Evolutionary conservation across 495 filamentous ascomycete species (phyloP).

Genomic region (Corynascus novoguineensis): DNA sequence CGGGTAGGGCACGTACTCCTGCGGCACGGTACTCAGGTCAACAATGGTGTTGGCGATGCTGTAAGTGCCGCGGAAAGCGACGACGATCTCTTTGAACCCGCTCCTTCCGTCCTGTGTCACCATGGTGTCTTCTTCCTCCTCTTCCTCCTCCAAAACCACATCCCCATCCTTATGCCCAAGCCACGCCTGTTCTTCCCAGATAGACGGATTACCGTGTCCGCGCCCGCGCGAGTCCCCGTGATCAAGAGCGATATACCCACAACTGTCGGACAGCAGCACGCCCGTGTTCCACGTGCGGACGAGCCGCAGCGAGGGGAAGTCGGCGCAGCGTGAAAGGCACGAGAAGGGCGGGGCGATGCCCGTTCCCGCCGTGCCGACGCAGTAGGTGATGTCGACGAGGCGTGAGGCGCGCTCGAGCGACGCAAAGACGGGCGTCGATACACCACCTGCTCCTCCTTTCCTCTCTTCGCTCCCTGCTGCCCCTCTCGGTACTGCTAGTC

Average conservation of each 20-base stretch:
- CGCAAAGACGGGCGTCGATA: conserved; percentile 53
- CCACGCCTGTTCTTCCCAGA: conserved; percentile 16
- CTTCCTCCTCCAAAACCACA: background rate
- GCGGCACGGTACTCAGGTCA: conserved; percentile 81
- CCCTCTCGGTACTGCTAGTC: too few species aligned
- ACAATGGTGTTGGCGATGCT: conserved; percentile 83
- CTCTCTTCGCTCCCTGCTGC: too few species aligned
- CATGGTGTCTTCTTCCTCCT: too few species aligned
- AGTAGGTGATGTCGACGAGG: conserved; percentile 92
- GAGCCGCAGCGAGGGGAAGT: conserved; percentile 74
- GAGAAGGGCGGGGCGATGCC: conserved; percentile 77
- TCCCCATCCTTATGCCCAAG: background rate
- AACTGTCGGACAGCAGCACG: conserved; percentile 78
- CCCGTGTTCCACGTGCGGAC: conserved; percentile 88
- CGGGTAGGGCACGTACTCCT: conserved; percentile 85
- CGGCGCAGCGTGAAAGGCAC: conserved; percentile 74
- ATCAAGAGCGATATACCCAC: conserved; percentile 86
- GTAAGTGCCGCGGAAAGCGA: conserved; percentile 96
- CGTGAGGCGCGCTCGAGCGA: conserved; percentile 81
- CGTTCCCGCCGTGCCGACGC: conserved; percentile 71
- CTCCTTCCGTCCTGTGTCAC: too few species aligned
- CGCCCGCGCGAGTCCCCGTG: conserved; percentile 41
- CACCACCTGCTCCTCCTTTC: background rate
- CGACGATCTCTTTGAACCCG: conserved; percentile 61
- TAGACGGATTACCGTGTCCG: conserved; percentile 23